Base-by-base conservation (phyloP, 2,329 filamentous ascomycete genomes). In the Neofusicoccum sp. region DNA sequence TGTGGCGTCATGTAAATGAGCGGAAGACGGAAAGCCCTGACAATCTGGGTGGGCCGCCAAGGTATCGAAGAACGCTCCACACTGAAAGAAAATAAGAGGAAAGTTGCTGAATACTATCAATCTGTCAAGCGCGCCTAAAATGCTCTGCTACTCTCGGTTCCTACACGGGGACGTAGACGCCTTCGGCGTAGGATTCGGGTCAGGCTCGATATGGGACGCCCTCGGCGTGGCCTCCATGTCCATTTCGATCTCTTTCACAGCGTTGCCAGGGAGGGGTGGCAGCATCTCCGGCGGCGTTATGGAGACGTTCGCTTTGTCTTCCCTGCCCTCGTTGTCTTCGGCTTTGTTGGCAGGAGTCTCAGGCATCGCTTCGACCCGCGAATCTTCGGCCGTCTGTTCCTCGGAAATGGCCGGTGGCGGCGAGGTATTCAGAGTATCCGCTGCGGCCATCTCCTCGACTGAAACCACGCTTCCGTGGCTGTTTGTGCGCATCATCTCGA, bases 401-500 rank as follows among this genome's bases (percentile, higher is more conserved):
- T 79, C 77, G 2, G 71, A 68, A 41, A 79, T 80, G 28, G 67
- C 71, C 11, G 74, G 74, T n/a, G 74, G 75, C 3, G 73, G 74
- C 12, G 72, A 73, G 3, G 72, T 73, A 8, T 70, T 66, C 12
- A 76, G 66, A 3, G 67, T 65, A 6, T 76, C 73, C 12, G 70
- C 65, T 6, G 66, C 67, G 16, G 71, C 65, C 54, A 77, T 64
- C 48, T 81, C 79, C 45, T 82, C 79, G 30, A 78, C 72, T 6
- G 79, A 81, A 47, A 82, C 76, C 41, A 81, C 84, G 69, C 93
- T 96, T 51, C 96, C 93, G 68, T 93, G 89, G 70, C 91, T 96
- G 73, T 96, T 96, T 20, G 93, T 96, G 49, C 93, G 87, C 91
- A 97, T 93, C 93, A 98, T 97, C 74, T 98, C 93, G 53, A 92